Conservation (phyloP, 1,284 basidiomycete species). For the Irpex sp. region DNA sequence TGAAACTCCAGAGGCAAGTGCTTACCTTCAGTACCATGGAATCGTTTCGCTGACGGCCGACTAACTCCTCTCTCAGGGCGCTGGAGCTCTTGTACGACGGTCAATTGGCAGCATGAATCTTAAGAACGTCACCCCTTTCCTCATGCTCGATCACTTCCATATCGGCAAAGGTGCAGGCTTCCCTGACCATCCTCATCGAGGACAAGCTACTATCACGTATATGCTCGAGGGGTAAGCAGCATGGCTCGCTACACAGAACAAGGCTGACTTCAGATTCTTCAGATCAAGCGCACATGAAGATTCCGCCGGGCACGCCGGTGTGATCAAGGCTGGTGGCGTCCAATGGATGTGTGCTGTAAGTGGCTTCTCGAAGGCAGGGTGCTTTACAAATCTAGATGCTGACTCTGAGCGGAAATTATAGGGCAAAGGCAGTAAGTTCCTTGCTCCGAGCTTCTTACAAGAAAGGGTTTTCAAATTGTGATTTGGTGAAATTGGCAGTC, state of each 20-base stretch:
- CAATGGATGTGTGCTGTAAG: conserved; percentile 94
- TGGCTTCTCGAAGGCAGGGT: background rate
- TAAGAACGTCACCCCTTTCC: conserved; percentile 85
- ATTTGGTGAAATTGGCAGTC: conserved; percentile 31
- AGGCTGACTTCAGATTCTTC: background rate
- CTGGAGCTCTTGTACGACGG: conserved; percentile 82
- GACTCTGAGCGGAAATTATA: conserved; percentile 9
- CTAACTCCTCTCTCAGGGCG: conserved; percentile 48
- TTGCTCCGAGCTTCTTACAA: background rate
- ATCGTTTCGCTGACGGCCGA: background rate
- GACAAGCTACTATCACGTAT: conserved; percentile 87
- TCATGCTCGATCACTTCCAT: conserved; percentile 84
- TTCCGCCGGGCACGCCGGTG: conserved; percentile 84
- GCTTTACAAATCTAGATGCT: background rate
- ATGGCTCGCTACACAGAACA: too few relatives aligned
- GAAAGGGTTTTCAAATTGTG: background rate
- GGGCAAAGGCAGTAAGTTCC: conserved; percentile 39
- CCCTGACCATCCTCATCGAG: conserved; percentile 87
- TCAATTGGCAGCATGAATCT: conserved; percentile 80
- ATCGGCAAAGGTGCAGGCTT: conserved; percentile 62
- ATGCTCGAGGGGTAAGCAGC: conserved; percentile 73
- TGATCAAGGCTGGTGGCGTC: conserved; percentile 80
- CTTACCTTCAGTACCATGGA: too few relatives aligned
- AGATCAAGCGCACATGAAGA: conserved; percentile 86
- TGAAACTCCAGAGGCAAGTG: conserved; percentile 74